Evolutionary conservation across 192 early-diverging fungal genomes (phyloP).

Genomic region (Backusella mclennaniae): DNA sequence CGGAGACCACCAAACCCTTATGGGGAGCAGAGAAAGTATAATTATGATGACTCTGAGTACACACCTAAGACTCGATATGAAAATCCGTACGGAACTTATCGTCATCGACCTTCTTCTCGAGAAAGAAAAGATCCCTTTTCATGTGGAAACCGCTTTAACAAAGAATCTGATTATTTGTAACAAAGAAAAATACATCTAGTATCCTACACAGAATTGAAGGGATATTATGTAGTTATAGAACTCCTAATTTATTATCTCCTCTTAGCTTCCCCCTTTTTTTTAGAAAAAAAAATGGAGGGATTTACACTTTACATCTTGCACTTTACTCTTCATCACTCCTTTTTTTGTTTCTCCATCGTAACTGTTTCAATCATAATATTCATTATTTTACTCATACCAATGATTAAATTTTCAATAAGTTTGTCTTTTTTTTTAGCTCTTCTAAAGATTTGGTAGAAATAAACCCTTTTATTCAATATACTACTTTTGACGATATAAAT

Average conservation of each 20-base stretch:
- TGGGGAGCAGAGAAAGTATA: not conserved
- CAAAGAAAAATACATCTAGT: not conserved
- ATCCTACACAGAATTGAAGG: not conserved
- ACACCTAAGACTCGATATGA: not conserved
- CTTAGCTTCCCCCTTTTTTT: not conserved
- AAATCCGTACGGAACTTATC: not conserved
- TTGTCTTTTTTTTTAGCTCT: not conserved
- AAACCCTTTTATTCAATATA: no score
- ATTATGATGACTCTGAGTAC: not conserved
- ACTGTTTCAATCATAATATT: not conserved
- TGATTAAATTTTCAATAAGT: not conserved
- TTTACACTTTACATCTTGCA: not conserved
- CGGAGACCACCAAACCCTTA: not conserved
- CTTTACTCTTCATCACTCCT: not conserved
- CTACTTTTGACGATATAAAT: not conserved
- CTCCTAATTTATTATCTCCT: constrained; percentile 5
- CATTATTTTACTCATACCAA: not conserved
- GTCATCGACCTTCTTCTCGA: not conserved
- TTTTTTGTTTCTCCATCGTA: not conserved
- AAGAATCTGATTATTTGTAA: not conserved
- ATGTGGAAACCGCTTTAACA: not conserved
- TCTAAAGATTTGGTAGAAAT: not conserved
- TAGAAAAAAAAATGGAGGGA: not conserved
- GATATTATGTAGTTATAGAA: not conserved
- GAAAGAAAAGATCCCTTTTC: constrained; percentile 9